Conservation (phyloP, 441 rosid genomes). For the Sinapis alba region DNA sequence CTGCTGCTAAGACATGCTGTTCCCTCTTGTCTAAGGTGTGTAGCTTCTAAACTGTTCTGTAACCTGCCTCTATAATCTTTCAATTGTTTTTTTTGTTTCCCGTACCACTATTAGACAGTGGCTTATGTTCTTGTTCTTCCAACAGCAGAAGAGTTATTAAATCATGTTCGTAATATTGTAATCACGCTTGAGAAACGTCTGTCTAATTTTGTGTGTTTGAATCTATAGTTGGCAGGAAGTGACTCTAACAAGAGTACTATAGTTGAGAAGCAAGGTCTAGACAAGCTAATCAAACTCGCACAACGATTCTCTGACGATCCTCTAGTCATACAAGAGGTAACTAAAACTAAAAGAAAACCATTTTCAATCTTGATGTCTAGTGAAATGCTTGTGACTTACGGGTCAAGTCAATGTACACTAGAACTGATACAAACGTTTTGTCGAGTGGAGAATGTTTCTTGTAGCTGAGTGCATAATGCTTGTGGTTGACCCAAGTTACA, state of each 20-base stretch:
- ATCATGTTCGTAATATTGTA: background rate
- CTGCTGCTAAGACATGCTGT: slow-evolving; percentile 73
- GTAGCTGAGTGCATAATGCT: background rate
- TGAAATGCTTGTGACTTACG: background rate
- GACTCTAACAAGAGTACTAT: slow-evolving; percentile 82
- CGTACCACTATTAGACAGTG: slow-evolving; percentile 1
- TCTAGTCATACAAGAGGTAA: slow-evolving; percentile 86
- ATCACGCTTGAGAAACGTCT: background rate
- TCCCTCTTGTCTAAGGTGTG: slow-evolving; percentile 79
- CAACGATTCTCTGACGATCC: slow-evolving; percentile 79
- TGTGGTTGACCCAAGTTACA: slow-evolving; percentile 17
- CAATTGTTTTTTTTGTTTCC: slow-evolving; percentile 10
- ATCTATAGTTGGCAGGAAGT: slow-evolving; percentile 85
- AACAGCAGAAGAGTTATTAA: background rate
- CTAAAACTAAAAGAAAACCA: slow-evolving; percentile 12
- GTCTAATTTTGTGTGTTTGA: slow-evolving; percentile 30
- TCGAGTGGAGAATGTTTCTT: slow-evolving; percentile 4
- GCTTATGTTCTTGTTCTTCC: slow-evolving; percentile 1
- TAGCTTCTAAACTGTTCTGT: slow-evolving; percentile 19
- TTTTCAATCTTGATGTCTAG: background rate
- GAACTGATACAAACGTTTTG: background rate
- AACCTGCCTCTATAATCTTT: background rate
- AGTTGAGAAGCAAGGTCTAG: slow-evolving; percentile 76
- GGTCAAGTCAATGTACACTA: background rate
- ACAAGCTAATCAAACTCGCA: slow-evolving; percentile 68